Conservation (phyloP, 2,329 filamentous ascomycete genomes). For the Davidsoniella virescens region DNA sequence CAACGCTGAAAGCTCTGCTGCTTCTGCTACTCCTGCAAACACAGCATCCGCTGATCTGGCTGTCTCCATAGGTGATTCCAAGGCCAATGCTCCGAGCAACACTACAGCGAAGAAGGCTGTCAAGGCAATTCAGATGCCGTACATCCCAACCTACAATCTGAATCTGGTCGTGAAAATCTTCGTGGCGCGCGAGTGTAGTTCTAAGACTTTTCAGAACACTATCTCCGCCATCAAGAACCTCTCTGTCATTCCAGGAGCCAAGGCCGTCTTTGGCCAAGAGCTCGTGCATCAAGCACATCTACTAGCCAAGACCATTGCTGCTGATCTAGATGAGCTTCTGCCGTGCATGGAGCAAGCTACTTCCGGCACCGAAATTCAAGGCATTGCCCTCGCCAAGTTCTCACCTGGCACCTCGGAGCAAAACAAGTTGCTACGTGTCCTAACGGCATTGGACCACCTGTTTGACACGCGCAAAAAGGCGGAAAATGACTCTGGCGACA, state of each 20-base stretch:
- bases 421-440: constrained; percentile 79
- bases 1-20: constrained; percentile 7
- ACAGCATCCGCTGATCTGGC: constrained; percentile 11
- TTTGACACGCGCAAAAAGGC: constrained; percentile 66
- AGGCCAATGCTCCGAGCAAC: constrained; percentile 13
- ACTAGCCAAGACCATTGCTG: constrained; percentile 69
- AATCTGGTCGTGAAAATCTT: constrained; percentile 93
- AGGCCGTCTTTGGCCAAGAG: constrained; percentile 82
- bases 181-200: constrained; percentile 87
- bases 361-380: constrained; percentile 87
- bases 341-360: constrained; percentile 75
- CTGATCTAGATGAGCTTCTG: constrained; percentile 69
- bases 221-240: constrained; percentile 98
- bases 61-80: constrained; percentile 18
- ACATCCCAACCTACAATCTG: constrained; percentile 77
- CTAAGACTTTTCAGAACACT: constrained; percentile 95
- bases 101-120: constrained; percentile 27
- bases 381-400: constrained; percentile 84
- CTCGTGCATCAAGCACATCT: constrained; percentile 73
- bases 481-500: constrained; percentile 40
- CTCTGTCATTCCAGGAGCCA: constrained; percentile 79
- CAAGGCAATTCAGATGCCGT: constrained; percentile 56
- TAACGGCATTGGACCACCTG: constrained; percentile 88
- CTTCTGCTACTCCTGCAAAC: not conserved
- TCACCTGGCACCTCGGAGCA: constrained; percentile 92